These are phyloP conservation scores for Otatea glauca DNA, from an alignment of 176 grass and related monocot species.

Conservation along the genomic window DNA sequence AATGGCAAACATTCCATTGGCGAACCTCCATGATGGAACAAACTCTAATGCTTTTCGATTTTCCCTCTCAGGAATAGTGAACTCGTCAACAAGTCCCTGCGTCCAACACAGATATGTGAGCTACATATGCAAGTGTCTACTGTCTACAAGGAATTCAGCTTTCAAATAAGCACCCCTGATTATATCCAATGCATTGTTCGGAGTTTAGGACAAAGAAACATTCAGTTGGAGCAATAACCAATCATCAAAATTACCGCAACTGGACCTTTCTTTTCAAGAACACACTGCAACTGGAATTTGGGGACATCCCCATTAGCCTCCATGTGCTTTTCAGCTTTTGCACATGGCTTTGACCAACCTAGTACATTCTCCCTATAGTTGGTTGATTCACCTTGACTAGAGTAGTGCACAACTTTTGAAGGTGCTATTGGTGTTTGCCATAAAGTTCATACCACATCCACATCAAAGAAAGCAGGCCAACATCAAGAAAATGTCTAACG, in stretches of 20 bases:
- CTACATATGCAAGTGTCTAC: neutral
- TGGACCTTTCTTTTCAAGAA: neutral
- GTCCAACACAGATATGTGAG: constrained; percentile 33
- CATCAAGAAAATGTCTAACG: neutral
- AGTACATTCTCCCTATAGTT: constrained; percentile 15
- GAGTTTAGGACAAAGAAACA: neutral
- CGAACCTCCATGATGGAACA: constrained; percentile 77
- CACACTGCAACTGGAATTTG: neutral
- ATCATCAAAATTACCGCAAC: constrained; percentile 2
- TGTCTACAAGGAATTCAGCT: neutral
- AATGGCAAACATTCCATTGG: constrained; percentile 95
- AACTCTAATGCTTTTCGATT: constrained; percentile 65
- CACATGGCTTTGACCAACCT: constrained; percentile 46
- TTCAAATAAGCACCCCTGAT: neutral
- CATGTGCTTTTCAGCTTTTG: constrained; percentile 50
- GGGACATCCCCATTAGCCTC: constrained; percentile 29
- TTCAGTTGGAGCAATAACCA: constrained; percentile 20
- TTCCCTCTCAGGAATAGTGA: constrained; percentile 76
- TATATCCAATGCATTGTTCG: neutral
- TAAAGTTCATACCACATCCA: constrained; percentile 20
- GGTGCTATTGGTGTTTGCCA: neutral
- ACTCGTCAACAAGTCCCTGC: constrained; percentile 92
- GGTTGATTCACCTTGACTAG: constrained; percentile 24
- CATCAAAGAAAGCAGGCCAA: constrained; percentile 27
- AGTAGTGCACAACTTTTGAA: constrained; percentile 21